Evolutionary conservation across 495 filamentous ascomycete species (phyloP), one percentile per base, ranked within the genome.

Genomic region (Penicillium cosmopolitanum): DNA sequence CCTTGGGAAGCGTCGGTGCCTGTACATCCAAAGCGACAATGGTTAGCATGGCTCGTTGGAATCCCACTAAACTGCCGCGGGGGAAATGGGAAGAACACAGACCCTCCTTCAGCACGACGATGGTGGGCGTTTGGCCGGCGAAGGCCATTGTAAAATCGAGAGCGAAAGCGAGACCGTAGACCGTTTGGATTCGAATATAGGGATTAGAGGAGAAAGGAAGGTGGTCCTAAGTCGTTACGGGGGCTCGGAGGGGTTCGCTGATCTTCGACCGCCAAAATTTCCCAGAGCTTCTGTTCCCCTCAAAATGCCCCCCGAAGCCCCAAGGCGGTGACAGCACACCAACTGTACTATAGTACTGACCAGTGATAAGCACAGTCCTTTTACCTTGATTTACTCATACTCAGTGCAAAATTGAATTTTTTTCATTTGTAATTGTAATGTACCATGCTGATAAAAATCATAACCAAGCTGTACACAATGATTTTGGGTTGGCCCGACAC

Each of bases 101-200:
- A 96, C 93, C 93, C 80, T 98, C 95, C 80, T 95, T 96, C 64
- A 98, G 85, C 78, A 98, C 96, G 72, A 98, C 90, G 73, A 98
- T 98, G 60, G 96, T 98, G 73, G 95, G 95, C 65, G 95, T 92
- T 79, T 98, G 95, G 76, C 94, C 95, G 75, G 91, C 92, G 82
- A 98, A 98, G 73, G 92, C 93, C 94, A 97, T 97, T 55, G 42
- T 73, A 65, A 64, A 56, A 66, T 64, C 51, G 55, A 53, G 53
- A 65, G 53, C 51, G 53, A 57, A 56, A 65, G 53, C 51, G 53
- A 58, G 57, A 70, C 53, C 56, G 61, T 55, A 25, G 56, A 64
- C 56, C 48, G 60, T 56, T 58, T 57, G 44, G 59, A 53, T 43
- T 44, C n/a, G 28, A 44, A 52, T 53, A 57, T 13, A 57, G 44